These are phyloP conservation scores for Suillus cothurnatus DNA, from an alignment of 768 basidiomycete genomes.

Conservation along the genomic window DNA sequence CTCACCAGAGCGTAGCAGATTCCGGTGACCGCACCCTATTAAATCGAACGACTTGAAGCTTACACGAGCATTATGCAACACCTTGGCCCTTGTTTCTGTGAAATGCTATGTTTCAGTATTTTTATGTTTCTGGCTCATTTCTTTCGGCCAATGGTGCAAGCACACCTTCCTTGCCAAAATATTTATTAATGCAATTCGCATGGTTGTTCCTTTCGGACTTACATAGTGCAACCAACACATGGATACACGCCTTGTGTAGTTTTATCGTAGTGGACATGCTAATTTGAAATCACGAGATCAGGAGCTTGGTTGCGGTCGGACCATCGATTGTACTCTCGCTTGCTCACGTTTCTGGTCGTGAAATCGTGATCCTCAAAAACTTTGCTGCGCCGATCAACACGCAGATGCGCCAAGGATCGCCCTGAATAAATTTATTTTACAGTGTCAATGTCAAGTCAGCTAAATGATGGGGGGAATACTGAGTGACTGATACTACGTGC, in stretches of 20 bases:
- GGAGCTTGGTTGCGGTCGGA: neutral
- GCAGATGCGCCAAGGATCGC: neutral
- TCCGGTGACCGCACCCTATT: slow-evolving; percentile 24
- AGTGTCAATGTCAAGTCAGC: neutral
- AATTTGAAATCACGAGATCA: slow-evolving; percentile 18
- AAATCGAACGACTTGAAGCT: slow-evolving; percentile 7
- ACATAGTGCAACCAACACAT: slow-evolving; percentile 15
- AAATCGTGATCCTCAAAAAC: slow-evolving; percentile 1
- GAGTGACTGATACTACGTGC: neutral
- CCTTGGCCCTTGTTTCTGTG: slow-evolving; percentile 9
- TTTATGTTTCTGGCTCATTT: slow-evolving; percentile 6
- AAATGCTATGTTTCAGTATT: slow-evolving; percentile 2
- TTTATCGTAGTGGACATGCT: slow-evolving; percentile 23
- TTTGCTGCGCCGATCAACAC: neutral
- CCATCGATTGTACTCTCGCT: neutral
- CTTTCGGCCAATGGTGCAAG: slow-evolving; percentile 7
- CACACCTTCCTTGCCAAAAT: slow-evolving; percentile 10
- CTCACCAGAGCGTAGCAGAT: slow-evolving; percentile 32
- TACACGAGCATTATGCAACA: slow-evolving; percentile 5
- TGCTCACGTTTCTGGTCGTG: neutral
- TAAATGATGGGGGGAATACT: neutral
- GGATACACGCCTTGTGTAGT: slow-evolving; percentile 26
- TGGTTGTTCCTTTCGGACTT: slow-evolving; percentile 11
- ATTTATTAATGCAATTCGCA: slow-evolving; percentile 22
- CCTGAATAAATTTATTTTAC: neutral